These are phyloP conservation scores for Diplocarpon mali DNA, from an alignment of 2,329 filamentous ascomycete genomes.

Conservation along the genomic window DNA sequence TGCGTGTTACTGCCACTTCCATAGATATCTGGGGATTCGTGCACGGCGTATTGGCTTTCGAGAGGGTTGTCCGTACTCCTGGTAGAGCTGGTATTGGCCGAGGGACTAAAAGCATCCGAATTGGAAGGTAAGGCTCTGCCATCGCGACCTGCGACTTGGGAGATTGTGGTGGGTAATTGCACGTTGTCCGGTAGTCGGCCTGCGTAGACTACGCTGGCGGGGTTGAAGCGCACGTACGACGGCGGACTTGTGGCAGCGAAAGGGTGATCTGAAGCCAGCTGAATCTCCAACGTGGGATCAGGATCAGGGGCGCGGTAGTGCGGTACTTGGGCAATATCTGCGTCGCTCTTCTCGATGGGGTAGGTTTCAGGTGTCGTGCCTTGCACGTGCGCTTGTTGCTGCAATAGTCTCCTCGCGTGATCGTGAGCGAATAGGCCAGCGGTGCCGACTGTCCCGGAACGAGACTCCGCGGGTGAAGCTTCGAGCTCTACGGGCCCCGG, in stretches of 20 bases:
- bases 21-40: slow-evolving; percentile 32
- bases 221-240: slow-evolving; percentile 33
- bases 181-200: slow-evolving; percentile 42
- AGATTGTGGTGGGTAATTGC: slow-evolving; percentile 27
- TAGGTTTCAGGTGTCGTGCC: slow-evolving; percentile 20
- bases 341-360: slow-evolving; percentile 24
- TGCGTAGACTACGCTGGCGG: slow-evolving; percentile 41
- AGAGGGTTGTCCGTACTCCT: slow-evolving; percentile 30
- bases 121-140: slow-evolving; percentile 18
- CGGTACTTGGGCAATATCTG: slow-evolving; percentile 22
- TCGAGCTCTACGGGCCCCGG: slow-evolving; percentile 22
- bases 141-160: slow-evolving; percentile 24
- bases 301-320: slow-evolving; percentile 28
- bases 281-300: slow-evolving; percentile 13
- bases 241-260: slow-evolving; percentile 17
- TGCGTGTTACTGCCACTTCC: slow-evolving; percentile 4
- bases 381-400: slow-evolving; percentile 35
- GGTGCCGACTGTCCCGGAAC: slow-evolving; percentile 23
- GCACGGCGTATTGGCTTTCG: slow-evolving; percentile 46
- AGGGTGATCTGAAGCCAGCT: slow-evolving; percentile 11
- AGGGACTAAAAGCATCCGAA: not conserved
- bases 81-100: not conserved
- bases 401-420: slow-evolving; percentile 38
- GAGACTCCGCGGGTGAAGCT: slow-evolving; percentile 17
- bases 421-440: slow-evolving; percentile 39